phyloP scores from a whole-genome alignment of 768 basidiomycete genomes.

The Mycena floridula region DNA sequence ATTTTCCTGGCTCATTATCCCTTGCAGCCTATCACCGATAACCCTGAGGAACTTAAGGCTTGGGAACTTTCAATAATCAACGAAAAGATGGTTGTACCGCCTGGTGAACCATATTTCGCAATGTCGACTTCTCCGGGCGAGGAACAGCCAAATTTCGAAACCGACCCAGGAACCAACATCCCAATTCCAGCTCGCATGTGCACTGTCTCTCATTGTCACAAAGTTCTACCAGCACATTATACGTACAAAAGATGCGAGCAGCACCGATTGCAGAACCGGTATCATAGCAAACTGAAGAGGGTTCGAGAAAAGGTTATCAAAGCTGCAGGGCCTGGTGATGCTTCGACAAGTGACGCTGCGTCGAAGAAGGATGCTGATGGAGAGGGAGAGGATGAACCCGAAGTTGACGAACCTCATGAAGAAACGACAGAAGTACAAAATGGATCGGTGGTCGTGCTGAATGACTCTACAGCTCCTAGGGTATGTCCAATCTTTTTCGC shows the following conservation, averaged over 20 bases:
- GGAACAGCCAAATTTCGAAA: neutral
- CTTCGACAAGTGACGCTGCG: neutral
- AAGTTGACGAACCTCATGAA: too few species aligned
- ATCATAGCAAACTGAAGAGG: slow-evolving; percentile 46
- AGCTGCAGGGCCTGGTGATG: slow-evolving; percentile 20
- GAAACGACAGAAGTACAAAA: too few species aligned
- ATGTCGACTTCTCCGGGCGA: neutral
- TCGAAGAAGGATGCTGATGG: too few species aligned
- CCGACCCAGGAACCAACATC: neutral
- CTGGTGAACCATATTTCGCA: too few species aligned
- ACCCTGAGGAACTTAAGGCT: slow-evolving; percentile 25
- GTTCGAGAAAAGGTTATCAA: slow-evolving; percentile 45
- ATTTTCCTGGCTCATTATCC: too few species aligned
- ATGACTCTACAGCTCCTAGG: too few species aligned
- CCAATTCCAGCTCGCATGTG: slow-evolving; percentile 34
- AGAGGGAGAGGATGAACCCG: too few species aligned
- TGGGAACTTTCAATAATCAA: slow-evolving; percentile 31
- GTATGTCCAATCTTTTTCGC: too few species aligned
- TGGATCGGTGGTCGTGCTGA: too few species aligned
- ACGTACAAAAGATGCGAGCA: slow-evolving; percentile 49
- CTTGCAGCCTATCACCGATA: slow-evolving; percentile 27
- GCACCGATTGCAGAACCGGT: slow-evolving; percentile 49
- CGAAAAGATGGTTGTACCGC: slow-evolving; percentile 23
- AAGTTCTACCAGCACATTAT: slow-evolving; percentile 40
- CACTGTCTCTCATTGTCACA: slow-evolving; percentile 52